Conservation (phyloP, 169 alveolate species). For the Theileria luwenshuni region DNA sequence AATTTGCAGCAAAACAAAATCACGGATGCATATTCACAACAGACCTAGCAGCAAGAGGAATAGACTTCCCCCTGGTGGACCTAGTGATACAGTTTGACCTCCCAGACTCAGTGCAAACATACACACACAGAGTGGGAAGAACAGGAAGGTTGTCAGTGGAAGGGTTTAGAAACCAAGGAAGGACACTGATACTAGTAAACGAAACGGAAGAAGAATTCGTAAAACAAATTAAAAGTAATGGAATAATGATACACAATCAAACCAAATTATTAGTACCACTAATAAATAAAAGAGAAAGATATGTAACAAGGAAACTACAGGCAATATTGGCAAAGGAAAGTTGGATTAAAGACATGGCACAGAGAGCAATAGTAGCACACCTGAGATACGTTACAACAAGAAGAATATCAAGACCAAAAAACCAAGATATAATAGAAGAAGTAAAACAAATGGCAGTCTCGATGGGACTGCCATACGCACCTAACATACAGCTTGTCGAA, state of each 20-base stretch:
- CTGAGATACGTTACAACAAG: constrained; percentile 59
- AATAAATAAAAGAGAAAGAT: constrained; percentile 32
- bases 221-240: constrained; percentile 38
- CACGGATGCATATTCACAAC: constrained; percentile 84
- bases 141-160: constrained; percentile 94
- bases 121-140: constrained; percentile 97
- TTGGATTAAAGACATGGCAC: constrained; percentile 68
- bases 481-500: constrained; percentile 47
- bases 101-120: constrained; percentile 93
- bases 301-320: constrained; percentile 52
- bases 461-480: constrained; percentile 59
- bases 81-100: constrained; percentile 94
- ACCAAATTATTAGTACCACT: constrained; percentile 52
- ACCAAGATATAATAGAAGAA: constrained; percentile 28
- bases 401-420: constrained; percentile 24
- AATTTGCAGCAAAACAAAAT: constrained; percentile 63
- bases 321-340: constrained; percentile 61
- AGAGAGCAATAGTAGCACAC: constrained; percentile 62
- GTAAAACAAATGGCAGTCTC: constrained; percentile 54
- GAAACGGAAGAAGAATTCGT: constrained; percentile 66
- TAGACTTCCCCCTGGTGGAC: constrained; percentile 95
- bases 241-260: constrained; percentile 44
- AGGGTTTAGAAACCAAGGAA: constrained; percentile 81
- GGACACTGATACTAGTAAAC: constrained; percentile 64
- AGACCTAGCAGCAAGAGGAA: constrained; percentile 96